These are phyloP conservation scores for Daedaleopsis sinensis DNA, from an alignment of 768 basidiomycete genomes.

Conservation along the genomic window DNA sequence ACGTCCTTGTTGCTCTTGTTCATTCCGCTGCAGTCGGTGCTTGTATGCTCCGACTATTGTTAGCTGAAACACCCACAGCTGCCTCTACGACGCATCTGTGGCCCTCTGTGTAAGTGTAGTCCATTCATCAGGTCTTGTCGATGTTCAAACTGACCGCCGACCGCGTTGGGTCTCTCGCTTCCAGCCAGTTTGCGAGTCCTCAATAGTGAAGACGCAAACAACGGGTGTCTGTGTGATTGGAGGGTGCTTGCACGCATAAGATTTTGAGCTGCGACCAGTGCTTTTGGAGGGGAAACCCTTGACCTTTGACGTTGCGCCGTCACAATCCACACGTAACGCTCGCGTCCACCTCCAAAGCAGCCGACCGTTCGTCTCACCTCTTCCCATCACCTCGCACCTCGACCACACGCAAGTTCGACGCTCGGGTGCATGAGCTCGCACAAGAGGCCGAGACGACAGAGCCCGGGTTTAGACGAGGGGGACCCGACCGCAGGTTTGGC, in stretches of 20 bases:
- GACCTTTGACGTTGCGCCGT: conserved; percentile 29
- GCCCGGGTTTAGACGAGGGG: conserved; percentile 11
- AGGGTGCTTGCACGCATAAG: background rate
- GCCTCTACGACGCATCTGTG: background rate
- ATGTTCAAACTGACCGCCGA: conserved; percentile 2
- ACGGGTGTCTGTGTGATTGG: background rate
- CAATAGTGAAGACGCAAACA: background rate
- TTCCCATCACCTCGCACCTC: conserved; percentile 21
- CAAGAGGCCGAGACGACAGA: conserved; percentile 17
- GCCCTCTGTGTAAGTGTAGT: conserved; percentile 11
- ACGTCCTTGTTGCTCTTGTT: conserved; percentile 2
- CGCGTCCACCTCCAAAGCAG: conserved; percentile 21
- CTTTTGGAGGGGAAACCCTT: conserved; percentile 24
- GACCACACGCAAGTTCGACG: background rate
- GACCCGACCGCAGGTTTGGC: conserved; percentile 20
- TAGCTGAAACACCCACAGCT: background rate
- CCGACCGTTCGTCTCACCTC: conserved; percentile 21
- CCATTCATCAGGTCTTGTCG: background rate
- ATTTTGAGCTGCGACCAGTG: conserved; percentile 14
- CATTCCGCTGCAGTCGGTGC: background rate
- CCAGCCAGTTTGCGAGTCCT: background rate
- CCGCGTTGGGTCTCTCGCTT: conserved; percentile 3
- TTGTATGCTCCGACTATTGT: conserved; percentile 1
- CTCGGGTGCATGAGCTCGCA: conserved; percentile 1
- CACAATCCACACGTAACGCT: conserved; percentile 32